phyloP scores from a whole-genome alignment of 768 basidiomycete genomes.

The Amyloporia xantha region DNA sequence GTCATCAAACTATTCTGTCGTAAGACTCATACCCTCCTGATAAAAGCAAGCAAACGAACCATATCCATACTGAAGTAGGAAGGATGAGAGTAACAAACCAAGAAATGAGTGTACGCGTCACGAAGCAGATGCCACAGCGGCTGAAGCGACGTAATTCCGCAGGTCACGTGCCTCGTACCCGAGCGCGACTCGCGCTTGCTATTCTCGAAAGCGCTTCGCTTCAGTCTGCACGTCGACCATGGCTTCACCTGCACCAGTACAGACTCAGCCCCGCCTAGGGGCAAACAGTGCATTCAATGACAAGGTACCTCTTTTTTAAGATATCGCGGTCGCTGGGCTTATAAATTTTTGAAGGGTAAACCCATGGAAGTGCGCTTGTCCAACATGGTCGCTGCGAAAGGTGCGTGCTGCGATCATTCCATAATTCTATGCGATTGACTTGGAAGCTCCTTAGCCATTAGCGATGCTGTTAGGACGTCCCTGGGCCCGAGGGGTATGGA shows the following conservation, averaged over 20 bases:
- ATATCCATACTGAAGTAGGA: conserved; percentile 5
- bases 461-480: conserved; percentile 95
- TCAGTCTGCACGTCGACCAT: conserved; percentile 10
- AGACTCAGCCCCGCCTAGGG: conserved; percentile 4
- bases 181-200: conserved; percentile 1
- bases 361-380: conserved; percentile 97
- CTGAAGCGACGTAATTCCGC: conserved; percentile 3
- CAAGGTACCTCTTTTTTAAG: conserved; percentile 45
- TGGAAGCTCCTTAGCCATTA: conserved; percentile 59
- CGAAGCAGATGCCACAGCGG: background rate
- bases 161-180: conserved; percentile 1
- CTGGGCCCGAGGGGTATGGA: conserved; percentile 98
- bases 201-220: background rate
- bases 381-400: conserved; percentile 97
- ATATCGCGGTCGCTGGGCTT: conserved; percentile 22
- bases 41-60: conserved; percentile 1
- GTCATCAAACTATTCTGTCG: conserved; percentile 19
- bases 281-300: conserved; percentile 64
- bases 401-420: conserved; percentile 33
- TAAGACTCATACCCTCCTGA: conserved; percentile 39
- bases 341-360: conserved; percentile 59
- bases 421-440: background rate
- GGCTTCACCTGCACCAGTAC: conserved; percentile 17
- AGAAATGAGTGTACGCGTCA: background rate
- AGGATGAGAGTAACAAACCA: background rate